These are phyloP conservation scores for Limonium bicolor DNA, from an alignment of 148 eudicot genomes.

Conservation along the genomic window DNA sequence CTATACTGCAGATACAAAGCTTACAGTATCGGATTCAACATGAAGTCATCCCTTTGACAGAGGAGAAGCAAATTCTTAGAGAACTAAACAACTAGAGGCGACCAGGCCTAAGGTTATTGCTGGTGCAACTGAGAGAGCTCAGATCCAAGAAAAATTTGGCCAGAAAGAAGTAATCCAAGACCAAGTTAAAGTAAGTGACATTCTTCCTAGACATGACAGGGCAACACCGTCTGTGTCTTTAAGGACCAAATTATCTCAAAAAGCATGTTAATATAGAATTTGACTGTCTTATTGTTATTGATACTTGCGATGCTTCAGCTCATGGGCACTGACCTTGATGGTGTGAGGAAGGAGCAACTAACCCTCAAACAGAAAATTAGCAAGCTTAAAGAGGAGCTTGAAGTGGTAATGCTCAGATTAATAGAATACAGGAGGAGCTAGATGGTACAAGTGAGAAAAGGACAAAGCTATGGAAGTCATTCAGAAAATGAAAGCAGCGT, in stretches of 20 bases:
- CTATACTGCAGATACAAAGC: conserved; percentile 42
- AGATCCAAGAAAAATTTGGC: conserved; percentile 66
- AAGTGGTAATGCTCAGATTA: conserved; percentile 23
- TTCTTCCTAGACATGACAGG: too few species aligned
- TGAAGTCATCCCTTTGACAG: conserved; percentile 51
- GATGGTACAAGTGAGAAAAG: conserved; percentile 18
- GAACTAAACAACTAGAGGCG: conserved; percentile 65
- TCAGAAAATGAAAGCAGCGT: conserved; percentile 26
- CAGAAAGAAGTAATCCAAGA: conserved; percentile 55
- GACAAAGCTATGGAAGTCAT: conserved; percentile 13
- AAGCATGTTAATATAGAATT: background rate
- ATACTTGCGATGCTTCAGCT: conserved; percentile 20
- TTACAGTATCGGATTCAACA: conserved; percentile 62
- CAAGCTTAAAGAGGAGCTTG: conserved; percentile 27
- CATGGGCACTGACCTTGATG: conserved; percentile 60
- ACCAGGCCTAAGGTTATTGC: conserved; percentile 66
- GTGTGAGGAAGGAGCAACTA: conserved; percentile 56
- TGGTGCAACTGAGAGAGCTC: conserved; percentile 50
- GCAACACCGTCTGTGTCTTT: too few species aligned
- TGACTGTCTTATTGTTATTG: background rate
- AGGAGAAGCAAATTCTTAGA: conserved; percentile 67
- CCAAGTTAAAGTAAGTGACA: conserved; percentile 93
- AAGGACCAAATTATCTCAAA: background rate
- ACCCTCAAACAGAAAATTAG: conserved; percentile 26
- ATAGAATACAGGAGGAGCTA: conserved; percentile 26